phyloP scores from a whole-genome alignment of 2,329 filamentous ascomycete genomes.

The Moelleriella libera region DNA sequence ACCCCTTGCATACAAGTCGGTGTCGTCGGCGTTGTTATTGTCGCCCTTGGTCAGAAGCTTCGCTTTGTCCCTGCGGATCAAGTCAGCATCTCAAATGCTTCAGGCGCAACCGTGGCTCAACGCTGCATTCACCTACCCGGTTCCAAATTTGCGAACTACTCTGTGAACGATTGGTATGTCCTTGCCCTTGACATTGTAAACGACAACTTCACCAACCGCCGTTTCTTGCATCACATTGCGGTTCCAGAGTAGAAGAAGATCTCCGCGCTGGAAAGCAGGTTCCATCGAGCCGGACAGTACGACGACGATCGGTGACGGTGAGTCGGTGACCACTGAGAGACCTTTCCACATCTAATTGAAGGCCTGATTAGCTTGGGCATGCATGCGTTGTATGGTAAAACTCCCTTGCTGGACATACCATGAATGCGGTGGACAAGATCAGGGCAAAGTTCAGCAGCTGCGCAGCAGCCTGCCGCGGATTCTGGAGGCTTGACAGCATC shows the following conservation, averaged over 20 bases:
- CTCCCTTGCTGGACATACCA: slow-evolving; percentile 36
- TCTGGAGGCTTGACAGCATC: slow-evolving; percentile 58
- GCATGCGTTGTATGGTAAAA: not conserved
- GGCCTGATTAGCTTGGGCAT: not conserved
- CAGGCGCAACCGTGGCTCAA: not conserved
- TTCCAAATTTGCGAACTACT: slow-evolving; percentile 61
- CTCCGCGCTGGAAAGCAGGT: slow-evolving; percentile 66
- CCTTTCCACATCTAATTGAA: slow-evolving; percentile 63
- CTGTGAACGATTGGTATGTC: slow-evolving; percentile 96
- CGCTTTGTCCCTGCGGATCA: slow-evolving; percentile 30
- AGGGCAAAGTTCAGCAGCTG: slow-evolving; percentile 86
- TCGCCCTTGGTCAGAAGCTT: slow-evolving; percentile 91
- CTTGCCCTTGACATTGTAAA: slow-evolving; percentile 76
- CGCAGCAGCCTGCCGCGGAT: slow-evolving; percentile 65
- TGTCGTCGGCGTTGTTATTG: slow-evolving; percentile 90
- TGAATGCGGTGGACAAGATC: slow-evolving; percentile 81
- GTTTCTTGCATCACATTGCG: slow-evolving; percentile 43
- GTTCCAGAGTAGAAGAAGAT: slow-evolving; percentile 68
- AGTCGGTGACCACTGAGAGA: slow-evolving; percentile 64
- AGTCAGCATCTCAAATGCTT: not conserved
- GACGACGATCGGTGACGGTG: slow-evolving; percentile 65
- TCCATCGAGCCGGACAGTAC: slow-evolving; percentile 80
- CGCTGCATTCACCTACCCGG: slow-evolving; percentile 26
- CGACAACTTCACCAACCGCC: slow-evolving; percentile 42
- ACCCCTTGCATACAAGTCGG: slow-evolving; percentile 67